Base-by-base conservation (phyloP, 1,139 yeast species). In the Saccharomyces pastorianus region DNA sequence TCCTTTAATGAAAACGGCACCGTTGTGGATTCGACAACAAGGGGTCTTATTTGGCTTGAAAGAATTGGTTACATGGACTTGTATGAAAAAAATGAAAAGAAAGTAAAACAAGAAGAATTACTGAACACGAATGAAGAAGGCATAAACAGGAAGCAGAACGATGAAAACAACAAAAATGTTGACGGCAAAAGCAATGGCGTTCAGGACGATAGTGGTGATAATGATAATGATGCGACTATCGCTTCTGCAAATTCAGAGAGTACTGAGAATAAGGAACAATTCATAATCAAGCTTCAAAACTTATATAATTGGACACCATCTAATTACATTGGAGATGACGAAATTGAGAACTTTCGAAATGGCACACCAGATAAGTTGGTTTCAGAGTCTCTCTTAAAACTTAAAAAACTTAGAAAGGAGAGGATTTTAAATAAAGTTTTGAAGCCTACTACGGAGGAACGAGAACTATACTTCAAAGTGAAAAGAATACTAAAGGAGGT, bases 11-110 rank as follows among this genome's bases (percentile, higher is more conserved):
- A 87, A 69, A 78, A 80, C 48, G 83, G 82, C 28, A 76, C 87
- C 2, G 84, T 88, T 7, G 74, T 89, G 6, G 80, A 85, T 26
- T 80, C 80, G 25, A 78, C 78, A 13, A 79, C 83, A 56, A 84
- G 85, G 57, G 83, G 85, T 1, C 75, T 82, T 26, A 80, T 88
- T 7, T 91, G 97, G 96, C 77, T 83, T 56, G 88, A 85, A 61
- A 89, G 83, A 66, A 74, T 84, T 49, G 95, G 95, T 0, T 76
- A 76, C 53, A 73, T 75, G 50, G 76, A 81, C 54, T 70, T 83
- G 31, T 69, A 71, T 73, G 47, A 75, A 71, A 55, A 62, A 31
- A 55, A 53, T n/a, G 62, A 59, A 14, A 56, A 56, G 11, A 53
- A 53, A 27, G 49, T 42, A 14, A 38, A 41, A 20, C 34, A 38